Base-by-base conservation (phyloP, 257 asterid genomes). In the Scutellaria minor region DNA sequence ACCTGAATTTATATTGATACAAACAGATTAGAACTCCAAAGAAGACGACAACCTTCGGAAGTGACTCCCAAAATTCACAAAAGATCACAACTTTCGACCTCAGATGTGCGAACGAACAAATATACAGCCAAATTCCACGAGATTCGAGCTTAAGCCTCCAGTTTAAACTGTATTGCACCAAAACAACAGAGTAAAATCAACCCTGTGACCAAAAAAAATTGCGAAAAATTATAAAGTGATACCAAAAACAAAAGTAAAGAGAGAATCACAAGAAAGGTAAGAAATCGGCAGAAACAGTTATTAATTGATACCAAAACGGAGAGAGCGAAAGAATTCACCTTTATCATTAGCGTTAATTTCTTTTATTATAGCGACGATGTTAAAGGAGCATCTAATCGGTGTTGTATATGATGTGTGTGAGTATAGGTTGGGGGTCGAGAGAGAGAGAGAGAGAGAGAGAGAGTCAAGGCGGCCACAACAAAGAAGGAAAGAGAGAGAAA, bases 391-490 rank as follows among this genome's bases (percentile, higher is more conserved):
- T 52, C 54, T 14, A 46, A 37, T 48, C 51, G 55, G 31, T 18
- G 40, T 35, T 44, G 74, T 14, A 42, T 42, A 37, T 15, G 77
- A 59, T 50, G 55, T 53, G 59, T 8, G 51, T 24, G 59, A 27
- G 24, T 39, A 54, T 31, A 47, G 70, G 54, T 66, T 68, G 71
- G 53, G 64, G 51, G 62, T 31, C 62, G 79, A 37, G 63, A 78
- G 35, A 45, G 52, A 57, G 78, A 54, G 61, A 62, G 79, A 37
- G 63, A 78, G 35, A 45, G 52, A 57, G 78, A 54, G 61, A 62
- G 41, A 72, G 81, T 75, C 84, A 84, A 87, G 88, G 89, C 96
- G 86, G 87, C 90, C 95, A 85, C 78, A 52, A 68, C 81, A 72
- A 66, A 70, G 83, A 60, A 24, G 50, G 73, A 58, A 56, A 77